Evolutionary conservation across 148 eudicot species (phyloP).

Genomic region (Cornus florida): DNA sequence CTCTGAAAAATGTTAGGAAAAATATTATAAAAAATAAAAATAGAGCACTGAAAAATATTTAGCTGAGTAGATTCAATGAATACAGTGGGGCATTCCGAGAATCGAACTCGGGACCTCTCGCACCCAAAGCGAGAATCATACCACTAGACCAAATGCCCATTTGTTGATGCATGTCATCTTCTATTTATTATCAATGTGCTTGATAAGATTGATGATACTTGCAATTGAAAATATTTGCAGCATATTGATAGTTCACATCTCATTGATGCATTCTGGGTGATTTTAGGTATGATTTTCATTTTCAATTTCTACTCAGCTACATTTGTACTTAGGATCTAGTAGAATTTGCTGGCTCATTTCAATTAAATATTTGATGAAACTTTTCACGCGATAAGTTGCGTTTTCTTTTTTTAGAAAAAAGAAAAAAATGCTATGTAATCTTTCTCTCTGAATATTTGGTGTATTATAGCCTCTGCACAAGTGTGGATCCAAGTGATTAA

Average conservation of each 20-base stretch:
- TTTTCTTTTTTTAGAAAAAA: no score
- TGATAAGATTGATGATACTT: no score
- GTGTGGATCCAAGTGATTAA: no score
- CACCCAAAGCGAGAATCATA: slow-evolving; percentile 51
- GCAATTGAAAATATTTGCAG: no score
- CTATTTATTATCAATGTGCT: not conserved
- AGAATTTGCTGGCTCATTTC: no score
- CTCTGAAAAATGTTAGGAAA: no score
- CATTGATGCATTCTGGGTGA: not conserved
- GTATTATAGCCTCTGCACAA: no score
- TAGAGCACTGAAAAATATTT: no score
- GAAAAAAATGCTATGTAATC: no score
- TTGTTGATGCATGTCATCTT: not conserved
- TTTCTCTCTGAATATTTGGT: no score
- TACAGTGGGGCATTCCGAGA: slow-evolving; percentile 11
- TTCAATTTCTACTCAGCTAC: not conserved
- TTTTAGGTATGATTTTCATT: not conserved
- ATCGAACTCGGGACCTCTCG: not conserved
- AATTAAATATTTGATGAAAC: not conserved
- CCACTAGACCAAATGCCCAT: slow-evolving; percentile 67
- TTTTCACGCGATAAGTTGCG: not conserved
- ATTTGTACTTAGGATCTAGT: not conserved
- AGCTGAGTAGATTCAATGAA: not conserved
- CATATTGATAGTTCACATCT: not conserved
- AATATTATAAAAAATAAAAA: no score